Evolutionary conservation across 305 asterid species (phyloP), one percentile per base, ranked within the genome.

Genomic region (Fraxinus paxiana): DNA sequence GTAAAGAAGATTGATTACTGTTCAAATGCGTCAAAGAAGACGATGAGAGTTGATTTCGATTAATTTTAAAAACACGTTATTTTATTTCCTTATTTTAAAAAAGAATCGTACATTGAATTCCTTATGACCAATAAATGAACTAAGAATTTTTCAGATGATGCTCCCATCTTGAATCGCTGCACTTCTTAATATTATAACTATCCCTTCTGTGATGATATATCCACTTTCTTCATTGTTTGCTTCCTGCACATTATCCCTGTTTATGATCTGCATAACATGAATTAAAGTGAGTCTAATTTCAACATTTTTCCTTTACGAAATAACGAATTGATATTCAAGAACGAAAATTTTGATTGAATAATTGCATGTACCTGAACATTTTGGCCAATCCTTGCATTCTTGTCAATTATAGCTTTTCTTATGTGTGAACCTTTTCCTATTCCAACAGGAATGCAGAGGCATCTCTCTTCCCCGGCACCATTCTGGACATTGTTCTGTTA

Each of bases 341-440:
- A 70, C 3, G 75, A 30, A 2, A 70, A 15, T 5, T 13, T n/a
- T 70, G 41, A 33, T 30, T 6, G 75, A 33, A 70, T n/a, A 10
- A 65, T 65, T 65, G 15, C 31, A 67, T 15, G 73, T 28, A 92
- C 97, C 96, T 78, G 86, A 9, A 93, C 97, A 91, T 92, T 87
- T 80, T 86, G 91, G 76, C 98, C 98, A 73, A 91, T 92, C 83
- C 92, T 91, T 83, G 92, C 94, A 78, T 92, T 90, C 88, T 92
- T 92, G 80, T 92, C 97, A 3, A 94, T 48, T 67, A 94, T 92
- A 43, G 97, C 91, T 79, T 88, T 90, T 89, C 87, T 87, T 77
- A 92, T 84, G 69, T 75, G 80, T 0, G 97, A 89, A 33, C 91
- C 91, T 85, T 92, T 90, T 31, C 98, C 98, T 13, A 94, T 94